A percentile compares a stretch with the other conserved stretches of the same genome.
Conservation (phyloP, 805 yeast genomes). For the Candida cerambycidarum region DNA sequence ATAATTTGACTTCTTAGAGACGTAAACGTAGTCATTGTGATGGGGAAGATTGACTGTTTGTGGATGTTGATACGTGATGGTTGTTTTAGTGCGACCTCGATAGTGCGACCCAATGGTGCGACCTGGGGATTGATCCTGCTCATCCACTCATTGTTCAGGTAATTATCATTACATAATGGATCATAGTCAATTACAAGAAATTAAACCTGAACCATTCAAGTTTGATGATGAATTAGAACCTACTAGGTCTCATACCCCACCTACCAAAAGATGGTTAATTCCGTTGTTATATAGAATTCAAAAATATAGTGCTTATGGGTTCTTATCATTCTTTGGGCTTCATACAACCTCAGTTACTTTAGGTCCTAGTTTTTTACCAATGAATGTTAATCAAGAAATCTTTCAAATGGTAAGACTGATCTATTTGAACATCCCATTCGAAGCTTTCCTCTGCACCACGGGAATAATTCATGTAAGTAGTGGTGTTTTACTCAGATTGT, state of each 20-base stretch:
- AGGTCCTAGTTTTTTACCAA: constrained; percentile 51
- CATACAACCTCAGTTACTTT: constrained; percentile 56
- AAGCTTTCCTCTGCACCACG: constrained; percentile 48
- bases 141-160: background rate
- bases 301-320: constrained; percentile 60
- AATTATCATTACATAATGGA: background rate
- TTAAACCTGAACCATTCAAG: constrained; percentile 14
- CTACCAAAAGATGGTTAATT: constrained; percentile 1
- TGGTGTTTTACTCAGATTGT: constrained; percentile 49
- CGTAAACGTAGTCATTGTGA: constrained; percentile 47
- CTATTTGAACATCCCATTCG: constrained; percentile 56
- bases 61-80: too few species aligned
- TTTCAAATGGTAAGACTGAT: constrained; percentile 60
- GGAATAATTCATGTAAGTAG: constrained; percentile 49
- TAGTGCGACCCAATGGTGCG: too few species aligned
- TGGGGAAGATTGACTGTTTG: background rate
- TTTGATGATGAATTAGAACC: background rate
- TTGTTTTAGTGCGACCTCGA: too few species aligned
- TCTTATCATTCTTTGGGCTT: constrained; percentile 54
- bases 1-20: constrained; percentile 70
- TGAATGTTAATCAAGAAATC: constrained; percentile 50
- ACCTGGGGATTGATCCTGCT: background rate
- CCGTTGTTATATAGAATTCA: constrained; percentile 36
- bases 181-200: constrained; percentile 1
- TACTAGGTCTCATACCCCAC: background rate